phyloP scores from a whole-genome alignment of 164 flowering plant species.

The Warburgia ugandensis region DNA sequence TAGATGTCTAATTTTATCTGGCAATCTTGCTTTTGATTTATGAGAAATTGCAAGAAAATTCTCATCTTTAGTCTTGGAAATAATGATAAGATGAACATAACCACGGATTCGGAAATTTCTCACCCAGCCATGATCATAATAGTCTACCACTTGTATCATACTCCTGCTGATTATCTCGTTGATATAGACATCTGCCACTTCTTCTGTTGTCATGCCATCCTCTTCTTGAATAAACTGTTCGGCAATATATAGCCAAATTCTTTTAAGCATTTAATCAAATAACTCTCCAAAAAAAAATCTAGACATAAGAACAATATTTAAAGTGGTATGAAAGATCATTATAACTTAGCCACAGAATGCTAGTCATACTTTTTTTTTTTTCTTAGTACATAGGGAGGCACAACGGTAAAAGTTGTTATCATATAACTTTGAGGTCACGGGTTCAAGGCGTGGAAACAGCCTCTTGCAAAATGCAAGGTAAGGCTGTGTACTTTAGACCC shows the following conservation, averaged over 20 bases:
- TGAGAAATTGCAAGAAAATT: constrained; percentile 2
- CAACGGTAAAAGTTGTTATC: no score
- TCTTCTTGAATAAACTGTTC: constrained; percentile 21
- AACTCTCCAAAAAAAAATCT: constrained; percentile 14
- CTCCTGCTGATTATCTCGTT: constrained; percentile 14
- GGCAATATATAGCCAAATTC: constrained; percentile 12
- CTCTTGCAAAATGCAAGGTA: no score
- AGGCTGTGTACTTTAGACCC: no score
- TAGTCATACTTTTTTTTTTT: no score
- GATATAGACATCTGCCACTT: constrained; percentile 19
- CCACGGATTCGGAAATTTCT: constrained; percentile 16
- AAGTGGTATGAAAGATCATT: neutral
- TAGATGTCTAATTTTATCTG: constrained; percentile 14
- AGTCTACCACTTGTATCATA: constrained; percentile 7
- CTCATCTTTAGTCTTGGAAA: constrained; percentile 13
- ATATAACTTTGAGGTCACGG: no score
- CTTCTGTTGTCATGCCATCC: constrained; percentile 12
- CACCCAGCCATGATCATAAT: constrained; percentile 7
- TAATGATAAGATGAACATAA: constrained; percentile 15
- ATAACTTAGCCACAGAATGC: neutral
- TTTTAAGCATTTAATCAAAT: neutral
- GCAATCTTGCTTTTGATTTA: neutral
- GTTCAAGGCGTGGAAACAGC: no score
- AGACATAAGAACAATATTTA: constrained; percentile 4
- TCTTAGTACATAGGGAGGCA: no score